phyloP scores from a whole-genome alignment of 768 basidiomycete species.

The Rhizopogon rudus region DNA sequence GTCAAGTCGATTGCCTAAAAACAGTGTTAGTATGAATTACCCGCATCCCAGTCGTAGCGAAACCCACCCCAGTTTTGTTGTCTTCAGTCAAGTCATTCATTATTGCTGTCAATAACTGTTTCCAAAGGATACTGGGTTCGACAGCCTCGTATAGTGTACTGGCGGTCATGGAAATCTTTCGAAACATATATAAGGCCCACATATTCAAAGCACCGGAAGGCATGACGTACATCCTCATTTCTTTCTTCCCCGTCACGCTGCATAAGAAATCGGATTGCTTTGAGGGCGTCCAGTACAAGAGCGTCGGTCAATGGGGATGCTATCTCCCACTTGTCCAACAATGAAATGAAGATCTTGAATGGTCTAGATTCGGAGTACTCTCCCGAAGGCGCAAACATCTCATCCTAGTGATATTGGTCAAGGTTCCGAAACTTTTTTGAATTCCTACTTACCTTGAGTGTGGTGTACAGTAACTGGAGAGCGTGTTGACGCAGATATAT shows the following conservation, averaged over 20 bases:
- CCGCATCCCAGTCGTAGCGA: not conserved
- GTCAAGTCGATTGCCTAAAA: conserved; percentile 62
- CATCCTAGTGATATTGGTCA: conserved; percentile 39
- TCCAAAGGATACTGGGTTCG: conserved; percentile 88
- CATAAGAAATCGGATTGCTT: conserved; percentile 56
- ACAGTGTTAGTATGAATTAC: conserved; percentile 4
- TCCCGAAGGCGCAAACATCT: conserved; percentile 69
- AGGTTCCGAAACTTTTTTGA: not conserved
- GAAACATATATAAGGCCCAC: not conserved
- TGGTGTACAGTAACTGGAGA: conserved; percentile 63
- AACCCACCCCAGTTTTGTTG: conserved; percentile 42
- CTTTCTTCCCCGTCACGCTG: conserved; percentile 46
- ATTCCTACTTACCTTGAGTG: conserved; percentile 52
- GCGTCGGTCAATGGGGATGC: conserved; percentile 75
- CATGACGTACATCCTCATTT: conserved; percentile 51
- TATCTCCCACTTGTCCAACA: conserved; percentile 97
- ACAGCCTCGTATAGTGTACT: conserved; percentile 88
- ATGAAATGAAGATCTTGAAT: conserved; percentile 93
- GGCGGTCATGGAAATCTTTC: conserved; percentile 74
- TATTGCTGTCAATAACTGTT: conserved; percentile 56
- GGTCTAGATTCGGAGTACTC: conserved; percentile 79
- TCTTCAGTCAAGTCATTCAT: conserved; percentile 49
- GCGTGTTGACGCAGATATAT: conserved; percentile 64
- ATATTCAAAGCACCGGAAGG: not conserved
- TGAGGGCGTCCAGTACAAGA: conserved; percentile 77